Percentiles rank a stretch among this genome's conserved stretches.
Conservation (phyloP, 257 asterid species). For the Capsicum chinense region DNA sequence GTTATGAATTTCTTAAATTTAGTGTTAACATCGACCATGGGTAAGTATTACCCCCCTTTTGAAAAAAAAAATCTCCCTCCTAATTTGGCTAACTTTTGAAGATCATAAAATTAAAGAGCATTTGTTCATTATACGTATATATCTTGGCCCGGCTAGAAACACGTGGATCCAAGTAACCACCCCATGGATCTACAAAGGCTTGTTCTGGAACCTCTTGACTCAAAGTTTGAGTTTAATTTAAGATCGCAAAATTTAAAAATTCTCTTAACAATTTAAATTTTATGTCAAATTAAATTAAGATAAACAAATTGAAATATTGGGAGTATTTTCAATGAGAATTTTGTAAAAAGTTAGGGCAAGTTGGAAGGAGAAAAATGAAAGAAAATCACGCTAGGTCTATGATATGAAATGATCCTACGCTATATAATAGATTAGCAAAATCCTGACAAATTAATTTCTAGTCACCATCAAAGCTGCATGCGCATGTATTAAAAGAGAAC, state of each 20-base stretch:
- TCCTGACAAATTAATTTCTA: constrained; percentile 1
- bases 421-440: not conserved
- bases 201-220: no score
- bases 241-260: no score
- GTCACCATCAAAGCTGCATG: constrained; percentile 27
- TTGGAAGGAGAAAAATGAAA: not conserved
- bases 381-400: constrained; percentile 9
- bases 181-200: no score
- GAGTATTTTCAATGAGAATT: not conserved
- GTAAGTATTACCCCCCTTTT: no score
- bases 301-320: rapidly evolving
- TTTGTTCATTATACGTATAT: no score
- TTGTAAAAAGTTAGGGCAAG: not conserved
- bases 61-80: not conserved
- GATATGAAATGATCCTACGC: constrained; percentile 18
- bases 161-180: no score
- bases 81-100: not conserved
- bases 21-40: not conserved
- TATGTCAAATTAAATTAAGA: rapidly evolving
- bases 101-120: not conserved
- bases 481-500: not conserved
- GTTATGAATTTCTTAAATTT: not conserved
- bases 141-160: no score
- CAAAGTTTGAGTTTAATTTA: no score
- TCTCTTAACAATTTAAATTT: not conserved